These are phyloP conservation scores for Aspergillus brunneoviolaceus DNA, from an alignment of 2,329 filamentous ascomycete genomes.

Conservation along the genomic window DNA sequence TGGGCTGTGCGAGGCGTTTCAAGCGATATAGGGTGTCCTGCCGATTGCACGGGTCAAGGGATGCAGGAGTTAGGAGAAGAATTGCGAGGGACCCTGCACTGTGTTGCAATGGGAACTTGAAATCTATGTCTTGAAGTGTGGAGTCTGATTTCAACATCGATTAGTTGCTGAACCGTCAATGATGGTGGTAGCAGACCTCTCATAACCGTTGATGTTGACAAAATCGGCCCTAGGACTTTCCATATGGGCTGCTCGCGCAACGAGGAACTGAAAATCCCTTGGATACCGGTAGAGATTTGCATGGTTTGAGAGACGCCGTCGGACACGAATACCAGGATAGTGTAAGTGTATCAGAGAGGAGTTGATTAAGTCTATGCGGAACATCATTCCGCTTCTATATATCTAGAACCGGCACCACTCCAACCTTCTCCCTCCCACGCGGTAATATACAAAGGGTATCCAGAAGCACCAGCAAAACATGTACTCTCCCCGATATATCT, in stretches of 20 bases:
- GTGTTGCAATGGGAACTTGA: conserved; percentile 16
- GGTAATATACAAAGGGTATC: conserved; percentile 12
- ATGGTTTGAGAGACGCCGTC: neutral
- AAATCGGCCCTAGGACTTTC: conserved; percentile 26
- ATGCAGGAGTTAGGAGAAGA: conserved; percentile 22
- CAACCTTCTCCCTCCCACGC: neutral
- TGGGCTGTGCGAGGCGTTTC: conserved; percentile 12
- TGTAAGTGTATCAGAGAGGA: conserved; percentile 11
- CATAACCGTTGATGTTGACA: conserved; percentile 16
- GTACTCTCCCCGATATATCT: neutral
- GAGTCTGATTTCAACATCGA: neutral
- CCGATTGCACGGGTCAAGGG: conserved; percentile 16
- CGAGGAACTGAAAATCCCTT: conserved; percentile 40
- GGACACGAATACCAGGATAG: neutral
- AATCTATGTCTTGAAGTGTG: conserved; percentile 13
- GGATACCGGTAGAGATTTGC: neutral
- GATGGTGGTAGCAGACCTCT: conserved; percentile 20
- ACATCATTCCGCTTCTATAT: neutral
- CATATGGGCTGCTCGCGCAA: conserved; percentile 42
- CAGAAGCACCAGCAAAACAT: neutral
- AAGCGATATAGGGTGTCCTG: conserved; percentile 20
- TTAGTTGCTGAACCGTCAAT: neutral
- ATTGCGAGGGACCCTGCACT: conserved; percentile 13
- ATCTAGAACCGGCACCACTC: neutral
- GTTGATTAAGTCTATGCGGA: conserved; percentile 13